Conservation (phyloP, 164 flowering plant species). For the Magnolia kwangsiensis region DNA sequence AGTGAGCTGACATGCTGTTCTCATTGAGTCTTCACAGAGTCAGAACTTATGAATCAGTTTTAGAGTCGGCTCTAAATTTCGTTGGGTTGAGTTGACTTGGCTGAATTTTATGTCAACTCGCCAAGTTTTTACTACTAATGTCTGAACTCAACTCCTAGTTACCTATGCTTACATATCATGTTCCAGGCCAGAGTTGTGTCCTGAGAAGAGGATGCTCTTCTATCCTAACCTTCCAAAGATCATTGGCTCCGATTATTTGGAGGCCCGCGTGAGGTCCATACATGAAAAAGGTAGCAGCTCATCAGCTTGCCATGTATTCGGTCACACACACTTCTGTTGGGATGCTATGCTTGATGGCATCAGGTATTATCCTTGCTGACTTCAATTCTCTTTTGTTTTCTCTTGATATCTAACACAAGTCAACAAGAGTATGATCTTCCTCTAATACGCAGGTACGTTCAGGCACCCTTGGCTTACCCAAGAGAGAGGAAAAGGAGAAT, state of each 20-base stretch:
- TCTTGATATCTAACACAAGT: background rate
- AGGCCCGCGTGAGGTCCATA: constrained; percentile 60
- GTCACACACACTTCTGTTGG: constrained; percentile 92
- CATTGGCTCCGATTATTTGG: constrained; percentile 73
- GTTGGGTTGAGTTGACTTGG: no score
- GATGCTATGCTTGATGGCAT: constrained; percentile 73
- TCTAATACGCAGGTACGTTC: constrained; percentile 56
- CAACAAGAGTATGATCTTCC: background rate
- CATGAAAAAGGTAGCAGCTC: constrained; percentile 44
- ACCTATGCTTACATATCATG: background rate
- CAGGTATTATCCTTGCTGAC: constrained; percentile 35
- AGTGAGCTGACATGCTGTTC: no score
- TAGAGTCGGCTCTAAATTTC: no score
- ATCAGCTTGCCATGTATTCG: constrained; percentile 69
- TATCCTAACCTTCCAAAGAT: constrained; percentile 84
- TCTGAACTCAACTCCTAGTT: no score
- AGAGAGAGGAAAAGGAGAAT: constrained; percentile 71
- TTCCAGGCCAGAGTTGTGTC: constrained; percentile 77
- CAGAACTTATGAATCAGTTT: no score
- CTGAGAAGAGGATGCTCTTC: constrained; percentile 90
- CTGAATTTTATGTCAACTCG: no score
- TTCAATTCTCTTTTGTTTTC: background rate
- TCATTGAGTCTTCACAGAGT: no score
- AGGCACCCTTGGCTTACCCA: constrained; percentile 86
- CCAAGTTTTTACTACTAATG: no score